Evolutionary conservation across 1,139 yeast species (phyloP), one percentile per base, ranked within the genome.

Genomic region (Suhomyces guaymorum): DNA sequence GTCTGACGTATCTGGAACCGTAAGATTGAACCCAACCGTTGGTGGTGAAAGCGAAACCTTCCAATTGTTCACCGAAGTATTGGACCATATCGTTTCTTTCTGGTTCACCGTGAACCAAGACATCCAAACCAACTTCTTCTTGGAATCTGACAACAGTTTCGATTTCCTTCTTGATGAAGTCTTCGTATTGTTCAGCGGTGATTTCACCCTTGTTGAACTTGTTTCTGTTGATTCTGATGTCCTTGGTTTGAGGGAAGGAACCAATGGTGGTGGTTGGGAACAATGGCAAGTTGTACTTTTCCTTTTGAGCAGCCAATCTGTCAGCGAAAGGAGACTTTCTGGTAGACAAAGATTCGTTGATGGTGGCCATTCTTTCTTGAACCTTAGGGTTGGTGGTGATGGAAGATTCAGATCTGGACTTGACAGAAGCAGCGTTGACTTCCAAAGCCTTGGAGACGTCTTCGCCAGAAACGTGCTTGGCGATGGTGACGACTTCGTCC

Each of bases 81-180:
- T 92, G 98, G 61, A 92, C 98, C 98, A 92, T 92, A 78, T 92
- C 98, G 76, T 92, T 92, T 83, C 98, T 87, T 81, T 94, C 98
- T 71, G 98, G 98, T 78, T 92, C 98, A 78, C 98, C 98, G 73
- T 92, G 98, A 52, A 92, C 98, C 57, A 90, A 78, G 55, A 92
- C 98, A 66, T 92, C 98, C 62, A 92, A 82, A 55, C 95, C 98
- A 61, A 90, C 80, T 68, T 92, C 96, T 75, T 92, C 98, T 80
- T 92, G 98, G 94, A 92, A 92, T 77, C 87, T 85, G 71, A 92
- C 88, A 60, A 90, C 97, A 47, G 76, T 80, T 66, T 86, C 94
- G 58, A 92, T 92, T 78, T 92, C 97, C 75, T 89, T 78, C 77
- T 92, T 87, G 70, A 92, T 92, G 80, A 92, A 92, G 61, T 81